These are phyloP conservation scores for Kodamaea laetipori DNA, from an alignment of 805 yeast genomes.

Conservation along the genomic window DNA sequence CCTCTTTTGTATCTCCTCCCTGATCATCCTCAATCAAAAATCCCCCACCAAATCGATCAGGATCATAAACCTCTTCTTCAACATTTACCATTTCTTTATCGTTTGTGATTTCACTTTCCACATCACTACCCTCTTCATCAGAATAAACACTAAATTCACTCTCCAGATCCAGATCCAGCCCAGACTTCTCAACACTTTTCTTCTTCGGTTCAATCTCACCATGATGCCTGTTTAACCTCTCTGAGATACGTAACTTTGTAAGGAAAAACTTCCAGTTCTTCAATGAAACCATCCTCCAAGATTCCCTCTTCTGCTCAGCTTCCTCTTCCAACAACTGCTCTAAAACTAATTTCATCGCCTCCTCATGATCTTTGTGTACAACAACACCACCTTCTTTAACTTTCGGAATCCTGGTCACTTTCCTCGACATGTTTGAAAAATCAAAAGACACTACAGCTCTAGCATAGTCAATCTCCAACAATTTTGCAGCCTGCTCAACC, in stretches of 20 bases:
- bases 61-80: conserved; percentile 7
- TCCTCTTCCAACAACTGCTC: conserved; percentile 53
- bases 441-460: conserved; percentile 88
- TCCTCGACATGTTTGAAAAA: conserved; percentile 43
- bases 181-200: conserved; percentile 7
- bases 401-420: conserved; percentile 46
- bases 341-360: conserved; percentile 57
- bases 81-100: neutral
- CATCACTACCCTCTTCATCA: conserved; percentile 11
- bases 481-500: conserved; percentile 70
- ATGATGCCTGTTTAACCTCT: conserved; percentile 49
- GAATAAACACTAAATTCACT: conserved; percentile 24
- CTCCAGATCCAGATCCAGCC: conserved; percentile 5
- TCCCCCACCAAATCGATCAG: conserved; percentile 25
- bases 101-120: conserved; percentile 8
- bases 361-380: conserved; percentile 60
- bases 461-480: conserved; percentile 75
- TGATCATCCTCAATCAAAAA: conserved; percentile 22
- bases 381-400: conserved; percentile 78
- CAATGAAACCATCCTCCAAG: conserved; percentile 51
- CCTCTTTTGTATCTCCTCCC: conserved; percentile 11
- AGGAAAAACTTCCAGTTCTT: conserved; percentile 56
- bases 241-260: conserved; percentile 50
- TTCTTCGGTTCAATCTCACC: conserved; percentile 39
- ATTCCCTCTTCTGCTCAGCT: conserved; percentile 43